phyloP scores from a whole-genome alignment of 140 eudicot species.

The Erigeron philadelphicus region DNA sequence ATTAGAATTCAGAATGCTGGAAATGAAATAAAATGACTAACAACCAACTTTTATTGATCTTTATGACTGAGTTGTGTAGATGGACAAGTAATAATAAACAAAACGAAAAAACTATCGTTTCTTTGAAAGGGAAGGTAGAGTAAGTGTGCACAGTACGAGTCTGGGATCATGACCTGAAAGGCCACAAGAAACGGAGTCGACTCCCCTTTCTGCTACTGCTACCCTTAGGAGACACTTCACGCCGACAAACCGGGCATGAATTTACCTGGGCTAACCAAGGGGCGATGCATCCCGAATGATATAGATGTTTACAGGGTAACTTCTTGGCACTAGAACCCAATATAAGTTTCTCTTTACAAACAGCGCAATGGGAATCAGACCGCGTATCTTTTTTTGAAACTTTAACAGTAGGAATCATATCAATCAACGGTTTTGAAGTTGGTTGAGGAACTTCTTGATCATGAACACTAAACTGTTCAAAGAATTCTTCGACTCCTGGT shows the following conservation, averaged over 20 bases:
- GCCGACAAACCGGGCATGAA: constrained; percentile 82
- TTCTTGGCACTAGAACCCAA: constrained; percentile 59
- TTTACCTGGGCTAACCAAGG: constrained; percentile 66
- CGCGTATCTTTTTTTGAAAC: constrained; percentile 53
- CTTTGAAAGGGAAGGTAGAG: constrained; percentile 15
- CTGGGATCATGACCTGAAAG: constrained; percentile 27
- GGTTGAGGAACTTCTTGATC: constrained; percentile 53
- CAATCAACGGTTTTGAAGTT: constrained; percentile 49
- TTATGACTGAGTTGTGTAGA: constrained; percentile 30
- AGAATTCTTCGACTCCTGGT: constrained; percentile 68
- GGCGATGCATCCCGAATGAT: constrained; percentile 64
- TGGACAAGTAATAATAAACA: constrained; percentile 33
- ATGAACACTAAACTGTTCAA: constrained; percentile 40
- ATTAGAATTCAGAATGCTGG: neutral
- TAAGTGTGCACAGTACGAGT: constrained; percentile 9
- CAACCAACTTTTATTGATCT: constrained; percentile 32
- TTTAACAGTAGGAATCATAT: constrained; percentile 49
- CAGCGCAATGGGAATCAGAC: constrained; percentile 64
- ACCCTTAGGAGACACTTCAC: constrained; percentile 39
- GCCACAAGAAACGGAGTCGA: constrained; percentile 39
- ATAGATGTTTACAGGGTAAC: constrained; percentile 67
- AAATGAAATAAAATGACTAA: constrained; percentile 24
- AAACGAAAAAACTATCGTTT: constrained; percentile 24
- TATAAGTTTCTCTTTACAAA: constrained; percentile 59
- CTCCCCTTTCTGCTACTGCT: constrained; percentile 29